A percentile compares a stretch with the other conserved stretches of the same genome.
Conservation (phyloP, 2,329 filamentous ascomycete genomes). For the Ophioceras dolichostomum region DNA sequence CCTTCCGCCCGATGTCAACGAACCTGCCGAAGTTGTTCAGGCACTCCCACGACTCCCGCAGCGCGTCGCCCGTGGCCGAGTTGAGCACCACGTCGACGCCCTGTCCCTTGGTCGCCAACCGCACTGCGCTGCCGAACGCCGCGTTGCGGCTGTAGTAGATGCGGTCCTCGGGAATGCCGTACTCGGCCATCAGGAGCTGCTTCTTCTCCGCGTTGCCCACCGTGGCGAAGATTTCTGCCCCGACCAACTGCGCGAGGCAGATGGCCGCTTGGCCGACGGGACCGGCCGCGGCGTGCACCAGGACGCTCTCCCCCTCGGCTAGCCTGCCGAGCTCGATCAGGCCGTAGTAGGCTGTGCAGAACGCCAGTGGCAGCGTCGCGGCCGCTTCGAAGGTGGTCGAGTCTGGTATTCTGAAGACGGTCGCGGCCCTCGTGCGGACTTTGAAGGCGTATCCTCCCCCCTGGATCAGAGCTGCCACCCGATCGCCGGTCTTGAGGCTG, state of each 20-base stretch:
- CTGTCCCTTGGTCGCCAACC: slow-evolving; percentile 13
- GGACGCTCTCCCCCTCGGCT: slow-evolving; percentile 21
- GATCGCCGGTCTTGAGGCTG: slow-evolving; percentile 20
- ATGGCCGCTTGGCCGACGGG: slow-evolving; percentile 27
- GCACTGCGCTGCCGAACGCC: slow-evolving; percentile 18
- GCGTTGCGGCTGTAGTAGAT: slow-evolving; percentile 21
- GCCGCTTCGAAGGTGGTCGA: slow-evolving; percentile 22
- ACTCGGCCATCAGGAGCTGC: slow-evolving; percentile 21
- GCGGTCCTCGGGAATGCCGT: slow-evolving; percentile 21
- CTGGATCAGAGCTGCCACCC: slow-evolving; percentile 20
- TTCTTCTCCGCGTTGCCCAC: slow-evolving; percentile 26
- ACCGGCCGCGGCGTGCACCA: slow-evolving; percentile 26
- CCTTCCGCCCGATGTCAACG: slow-evolving; percentile 29
- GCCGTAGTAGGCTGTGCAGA: slow-evolving; percentile 25
- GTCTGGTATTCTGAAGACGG: slow-evolving; percentile 22
- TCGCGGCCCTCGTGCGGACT: slow-evolving; percentile 16
- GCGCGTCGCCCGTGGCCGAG: slow-evolving; percentile 27
- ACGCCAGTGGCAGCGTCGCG: slow-evolving; percentile 26
- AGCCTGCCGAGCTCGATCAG: slow-evolving; percentile 25
- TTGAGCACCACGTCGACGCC: slow-evolving; percentile 28
- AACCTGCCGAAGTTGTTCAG: slow-evolving; percentile 27
- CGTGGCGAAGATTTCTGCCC: slow-evolving; percentile 28
- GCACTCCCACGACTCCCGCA: slow-evolving; percentile 29
- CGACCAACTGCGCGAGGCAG: slow-evolving; percentile 21
- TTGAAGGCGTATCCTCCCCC: slow-evolving; percentile 21